Evolutionary conservation across 441 rosid genomes (phyloP), one percentile per base, ranked within the genome.

Genomic region (Adansonia madagascariensis): DNA sequence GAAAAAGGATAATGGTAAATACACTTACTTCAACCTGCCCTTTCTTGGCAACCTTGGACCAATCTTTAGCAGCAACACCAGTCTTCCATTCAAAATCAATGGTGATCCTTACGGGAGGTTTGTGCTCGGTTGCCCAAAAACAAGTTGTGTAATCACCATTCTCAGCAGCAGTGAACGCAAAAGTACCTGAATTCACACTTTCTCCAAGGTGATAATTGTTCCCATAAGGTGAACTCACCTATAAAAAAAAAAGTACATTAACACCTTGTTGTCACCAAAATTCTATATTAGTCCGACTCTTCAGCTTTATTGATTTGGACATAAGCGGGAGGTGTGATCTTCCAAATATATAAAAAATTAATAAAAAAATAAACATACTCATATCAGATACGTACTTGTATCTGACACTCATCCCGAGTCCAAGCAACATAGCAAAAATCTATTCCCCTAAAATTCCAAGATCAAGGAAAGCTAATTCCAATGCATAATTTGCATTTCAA

Each of bases 71-170:
- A 56, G 85, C 89, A 49, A 95, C 83, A 27, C 98, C 97, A 50
- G 91, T 86, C 79, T 72, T 91, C 98, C 99, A 94, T 4, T 94
- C 95, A 57, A 92, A 94, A 50, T 95, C 97, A 61, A 95, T 67
- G 0, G 90, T 77, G 49, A 91, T 3, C 7, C 73, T 80, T 1
- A 62, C 73, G 0, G 85, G 56, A 49, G 90, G 90, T 46, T 52
- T 82, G 82, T 74, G 86, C 1, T 81, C 86, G 3, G 74, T 56
- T 53, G 84, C 88, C 70, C 83, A 86, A 82, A 95, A 94, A 82
- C 99, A 95, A 15, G 97, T 72, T 3, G 77, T 80, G 79, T 90
- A 89, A 44, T 88, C 90, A 11, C 96, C 98, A 5, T 81, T 75
- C 81, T 92, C 94, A 3, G 78, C 80, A 4, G 95, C 93, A 8